Evolutionary conservation across 1,139 yeast genomes (phyloP), one percentile per base, ranked within the genome.

Genomic region (Zhuliangozyma blackwelliae): DNA sequence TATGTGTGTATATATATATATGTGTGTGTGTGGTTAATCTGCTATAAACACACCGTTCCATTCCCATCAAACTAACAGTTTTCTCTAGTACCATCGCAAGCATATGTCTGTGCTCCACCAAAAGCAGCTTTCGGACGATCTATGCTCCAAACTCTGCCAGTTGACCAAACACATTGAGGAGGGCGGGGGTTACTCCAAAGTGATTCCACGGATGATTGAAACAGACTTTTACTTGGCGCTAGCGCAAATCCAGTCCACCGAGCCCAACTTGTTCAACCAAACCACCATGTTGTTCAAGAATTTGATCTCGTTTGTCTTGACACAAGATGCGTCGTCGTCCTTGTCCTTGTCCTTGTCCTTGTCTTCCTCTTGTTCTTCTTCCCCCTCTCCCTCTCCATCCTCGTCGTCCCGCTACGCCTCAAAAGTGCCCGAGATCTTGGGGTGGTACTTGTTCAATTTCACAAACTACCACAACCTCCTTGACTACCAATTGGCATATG

Each of bases 231-330:
- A 40, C 30, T 28, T 33, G 22, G 31, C 31, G 13, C 28, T 49
- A 23, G 45, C 49, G 7, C 31, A 29, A 26, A 31, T 47, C 8
- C 41, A 41, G 10, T 36, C 32, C 29, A 29, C 11, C 25, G 34
- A 39, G 13, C 22, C 28, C 20, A 32, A 12, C 20, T 31, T 48
- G 21, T 47, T 47, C 34, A 45, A 47, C 25, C 43, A 40, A 16
- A 45, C 46, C 23, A 44, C 45, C 2, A 19, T 36, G n/a, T 38
- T 41, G 13, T 45, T 46, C 30, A 47, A 48, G 29, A 40, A 40
- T 13, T 39, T 49, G 13, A 35, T 45, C 13, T 29, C 31, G 5
- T 41, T 31, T 29, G 29, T 46, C 9, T 31, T 41, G 10, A 27
- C 26, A 11, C 37, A 38, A 19, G 33, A 37, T 20, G n/a, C n/a